Base-by-base conservation (phyloP, 2,329 filamentous ascomycete species). In the Colletotrichum scovillei region DNA sequence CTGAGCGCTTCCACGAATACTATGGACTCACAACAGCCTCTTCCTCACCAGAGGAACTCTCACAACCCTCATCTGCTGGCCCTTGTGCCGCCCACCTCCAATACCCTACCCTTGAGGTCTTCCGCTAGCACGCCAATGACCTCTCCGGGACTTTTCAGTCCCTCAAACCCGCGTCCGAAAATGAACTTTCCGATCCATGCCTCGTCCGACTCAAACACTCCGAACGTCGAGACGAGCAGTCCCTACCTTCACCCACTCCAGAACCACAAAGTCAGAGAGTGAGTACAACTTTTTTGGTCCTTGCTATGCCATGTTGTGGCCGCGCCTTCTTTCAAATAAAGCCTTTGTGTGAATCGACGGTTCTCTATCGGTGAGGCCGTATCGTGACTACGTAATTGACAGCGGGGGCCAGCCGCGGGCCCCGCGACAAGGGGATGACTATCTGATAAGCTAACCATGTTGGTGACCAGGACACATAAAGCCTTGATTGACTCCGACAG, bases 401-500 rank as follows among this genome's bases (percentile, higher is more conserved):
- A 19, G 59, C 42, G 71, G 62, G 49, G 46, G 22, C n/a, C 38
- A 35, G 7, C 46, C 11, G 49, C 16, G 28, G 38, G 58, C 60
- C 53, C 35, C 60, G 62, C 72, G 63, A 77, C 49, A 55, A 24
- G 46, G 56, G 69, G 58, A 59, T 19, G 26, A 12, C 22, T n/a
- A 35, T 49, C 22, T 16, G 67, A 73, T 72, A 59, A 67, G 59
- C 71, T 73, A 59, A 73, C 28, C 26, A 52, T 52, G 56, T 57
- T 22, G 66, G 38, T 8, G 49, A 52, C 16, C 75, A 94, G 92
- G 84, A 98, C 96, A 11, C 94, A 98, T 83, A 95, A 95, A 75
- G 95, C 94, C 66, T 92, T 95, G 78, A 94, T 98, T 77, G 96
- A 98, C 79, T 92, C 95, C 75, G 95, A 98, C 82, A 90, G 90